Conservation (phyloP, 805 yeast genomes). For the Candida tibetensis region DNA sequence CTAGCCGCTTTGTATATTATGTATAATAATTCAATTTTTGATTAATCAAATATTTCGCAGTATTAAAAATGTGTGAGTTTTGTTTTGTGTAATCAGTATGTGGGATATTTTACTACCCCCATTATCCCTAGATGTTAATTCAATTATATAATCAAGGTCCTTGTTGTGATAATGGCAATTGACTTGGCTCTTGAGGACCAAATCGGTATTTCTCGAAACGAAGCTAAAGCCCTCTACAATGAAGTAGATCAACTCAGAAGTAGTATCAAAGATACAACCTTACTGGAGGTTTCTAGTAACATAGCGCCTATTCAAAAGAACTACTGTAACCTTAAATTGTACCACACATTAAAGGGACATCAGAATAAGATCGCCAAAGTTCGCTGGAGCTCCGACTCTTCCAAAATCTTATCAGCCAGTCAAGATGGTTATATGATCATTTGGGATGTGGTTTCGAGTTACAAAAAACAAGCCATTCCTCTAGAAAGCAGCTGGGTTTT, state of each 20-base stretch:
- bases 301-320: conserved; percentile 31
- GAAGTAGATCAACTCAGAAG: conserved; percentile 47
- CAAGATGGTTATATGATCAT: conserved; percentile 83
- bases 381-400: conserved; percentile 66
- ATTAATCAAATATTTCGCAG: too few relatives aligned
- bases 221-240: conserved; percentile 45
- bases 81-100: too few relatives aligned
- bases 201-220: conserved; percentile 34
- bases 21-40: too few relatives aligned
- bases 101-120: too few relatives aligned
- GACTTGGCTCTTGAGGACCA: conserved; percentile 2
- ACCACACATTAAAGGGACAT: conserved; percentile 56
- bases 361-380: conserved; percentile 68
- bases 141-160: too few relatives aligned
- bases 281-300: conserved; percentile 36
- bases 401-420: conserved; percentile 63
- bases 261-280: conserved; percentile 44
- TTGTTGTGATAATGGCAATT: neutral
- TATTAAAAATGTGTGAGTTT: too few relatives aligned
- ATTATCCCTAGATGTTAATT: too few relatives aligned
- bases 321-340: conserved; percentile 26
- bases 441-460: conserved; percentile 78
- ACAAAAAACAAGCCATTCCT: conserved; percentile 66
- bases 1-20: too few relatives aligned
- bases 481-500: conserved; percentile 79